Base-by-base conservation (phyloP, 192 early-diverging fungal genomes). In the Coemansia sp. region DNA sequence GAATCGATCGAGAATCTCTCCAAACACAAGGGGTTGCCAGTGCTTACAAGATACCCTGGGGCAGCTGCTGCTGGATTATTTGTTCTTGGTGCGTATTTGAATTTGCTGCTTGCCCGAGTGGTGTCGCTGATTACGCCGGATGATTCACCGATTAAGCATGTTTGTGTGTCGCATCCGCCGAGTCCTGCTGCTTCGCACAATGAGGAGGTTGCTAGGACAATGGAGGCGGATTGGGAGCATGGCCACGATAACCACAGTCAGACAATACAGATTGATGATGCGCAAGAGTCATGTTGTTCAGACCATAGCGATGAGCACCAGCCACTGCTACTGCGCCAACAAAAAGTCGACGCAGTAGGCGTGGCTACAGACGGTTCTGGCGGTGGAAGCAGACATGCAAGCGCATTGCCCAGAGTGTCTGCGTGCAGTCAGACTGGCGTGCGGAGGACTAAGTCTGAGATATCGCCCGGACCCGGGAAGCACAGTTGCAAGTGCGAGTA, bases 141-240 rank as follows among this genome's bases (percentile, higher is more conserved):
- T 2, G 65, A 73, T 58, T 73, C 76, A 64, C 76, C 76, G 7
- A 70, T 79, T n/a, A 65, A 67, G 52, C 71, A 79, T 30, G 59
- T 67, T 21, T 79, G 76, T 49, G 71, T 60, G 7, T 79, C 71
- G 31, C 71, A 79, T 44, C 64, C 71, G 50, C 70, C 76, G 12
- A 79, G 68, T 30, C 64, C 70, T 4, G 21, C 24, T 19, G 49
- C 22, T 16, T 49, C 53, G 14, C 54, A 61, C 28, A 49, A 50
- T 26, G 38, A 59, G 6, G 57, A 24, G 49, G 60, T 8, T 44
- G 26, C 26, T 10, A 49, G 49, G 23, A 22, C 9, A 47, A 23
- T 16, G 8, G 24, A 49, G 23, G 8, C 34, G 12, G 58, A 55
- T 16, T 49, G 51, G 57, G 21, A 38, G 58, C 49, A 25, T 54